A percentile compares a stretch with the other conserved stretches of the same genome.
Evolutionary conservation across 805 yeast species (phyloP).

Genomic region (Trichomonascus vanleenenianus): DNA sequence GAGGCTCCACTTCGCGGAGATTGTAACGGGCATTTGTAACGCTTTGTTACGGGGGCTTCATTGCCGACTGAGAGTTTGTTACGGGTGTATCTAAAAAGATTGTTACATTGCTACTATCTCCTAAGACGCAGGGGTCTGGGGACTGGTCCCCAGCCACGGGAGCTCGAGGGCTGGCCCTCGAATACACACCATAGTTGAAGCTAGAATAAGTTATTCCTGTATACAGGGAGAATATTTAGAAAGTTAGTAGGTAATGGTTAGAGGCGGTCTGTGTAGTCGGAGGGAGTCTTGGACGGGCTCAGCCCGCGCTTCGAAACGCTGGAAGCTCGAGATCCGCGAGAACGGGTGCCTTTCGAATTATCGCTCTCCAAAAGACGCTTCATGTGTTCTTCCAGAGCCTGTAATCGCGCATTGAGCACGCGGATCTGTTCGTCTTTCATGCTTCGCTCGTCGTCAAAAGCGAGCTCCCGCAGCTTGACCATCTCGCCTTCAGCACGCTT

Average conservation of each 20-base stretch:
- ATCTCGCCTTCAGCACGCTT: conserved; percentile 21
- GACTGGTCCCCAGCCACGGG: no score
- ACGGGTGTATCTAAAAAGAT: no score
- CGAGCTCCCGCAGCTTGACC: conserved; percentile 19
- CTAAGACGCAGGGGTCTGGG: no score
- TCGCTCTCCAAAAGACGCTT: conserved; percentile 16
- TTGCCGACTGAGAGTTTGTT: no score
- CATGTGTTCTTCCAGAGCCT: conserved; percentile 27
- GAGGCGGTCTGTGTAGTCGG: neutral
- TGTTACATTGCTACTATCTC: neutral
- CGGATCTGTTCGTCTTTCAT: conserved; percentile 22
- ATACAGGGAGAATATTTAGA: no score
- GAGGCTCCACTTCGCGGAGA: no score
- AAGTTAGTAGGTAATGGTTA: neutral
- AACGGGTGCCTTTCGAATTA: conserved; percentile 14
- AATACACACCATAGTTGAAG: no score
- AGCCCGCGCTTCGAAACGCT: conserved; percentile 19
- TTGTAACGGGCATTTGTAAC: no score
- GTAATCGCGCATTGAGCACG: conserved; percentile 22
- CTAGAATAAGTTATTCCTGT: no score
- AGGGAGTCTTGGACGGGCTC: conserved; percentile 4
- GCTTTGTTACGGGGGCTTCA: no score
- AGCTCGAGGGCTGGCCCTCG: no score
- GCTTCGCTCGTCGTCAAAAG: conserved; percentile 25
- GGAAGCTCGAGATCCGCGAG: conserved; percentile 14